phyloP scores from a whole-genome alignment of 495 filamentous ascomycete species.

The Neurospora discreta region DNA sequence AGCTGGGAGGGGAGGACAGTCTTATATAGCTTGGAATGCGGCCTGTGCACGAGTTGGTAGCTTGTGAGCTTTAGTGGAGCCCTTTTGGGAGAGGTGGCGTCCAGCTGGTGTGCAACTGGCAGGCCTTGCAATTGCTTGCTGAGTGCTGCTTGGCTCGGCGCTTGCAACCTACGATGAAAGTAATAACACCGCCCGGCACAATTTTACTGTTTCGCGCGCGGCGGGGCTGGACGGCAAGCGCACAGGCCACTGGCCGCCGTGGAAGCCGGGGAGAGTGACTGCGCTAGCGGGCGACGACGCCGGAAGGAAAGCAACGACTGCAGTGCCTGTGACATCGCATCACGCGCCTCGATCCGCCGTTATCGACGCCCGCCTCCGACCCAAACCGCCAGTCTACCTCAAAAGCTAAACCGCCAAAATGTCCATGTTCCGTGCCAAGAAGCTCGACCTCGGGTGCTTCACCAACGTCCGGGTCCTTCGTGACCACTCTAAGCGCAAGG shows the following conservation, averaged over 20 bases:
- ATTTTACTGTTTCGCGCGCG: background rate
- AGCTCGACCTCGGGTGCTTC: slow-evolving; percentile 75
- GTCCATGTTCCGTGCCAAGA: slow-evolving; percentile 78
- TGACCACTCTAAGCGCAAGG: slow-evolving; percentile 91
- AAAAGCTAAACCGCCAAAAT: slow-evolving; percentile 35
- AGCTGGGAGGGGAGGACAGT: background rate
- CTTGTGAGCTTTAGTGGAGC: background rate
- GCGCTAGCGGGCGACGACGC: background rate
- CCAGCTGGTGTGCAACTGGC: background rate
- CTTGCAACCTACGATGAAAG: background rate
- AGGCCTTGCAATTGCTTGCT: background rate
- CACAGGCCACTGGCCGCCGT: background rate
- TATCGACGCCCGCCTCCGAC: background rate
- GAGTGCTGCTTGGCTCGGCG: background rate
- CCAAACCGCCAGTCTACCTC: background rate
- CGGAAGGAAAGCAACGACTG: background rate
- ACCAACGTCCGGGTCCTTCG: slow-evolving; percentile 75
- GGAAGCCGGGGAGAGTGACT: background rate
- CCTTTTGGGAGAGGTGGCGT: background rate
- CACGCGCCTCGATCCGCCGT: background rate
- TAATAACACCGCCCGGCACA: slow-evolving; percentile 12
- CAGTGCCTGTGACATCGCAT: background rate
- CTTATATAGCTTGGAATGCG: slow-evolving; percentile 15
- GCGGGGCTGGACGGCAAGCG: background rate
- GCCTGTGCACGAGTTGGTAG: slow-evolving; percentile 16